These are phyloP conservation scores for Oryza glumipatula DNA, from an alignment of 176 grass and related monocot genomes.

Conservation along the genomic window DNA sequence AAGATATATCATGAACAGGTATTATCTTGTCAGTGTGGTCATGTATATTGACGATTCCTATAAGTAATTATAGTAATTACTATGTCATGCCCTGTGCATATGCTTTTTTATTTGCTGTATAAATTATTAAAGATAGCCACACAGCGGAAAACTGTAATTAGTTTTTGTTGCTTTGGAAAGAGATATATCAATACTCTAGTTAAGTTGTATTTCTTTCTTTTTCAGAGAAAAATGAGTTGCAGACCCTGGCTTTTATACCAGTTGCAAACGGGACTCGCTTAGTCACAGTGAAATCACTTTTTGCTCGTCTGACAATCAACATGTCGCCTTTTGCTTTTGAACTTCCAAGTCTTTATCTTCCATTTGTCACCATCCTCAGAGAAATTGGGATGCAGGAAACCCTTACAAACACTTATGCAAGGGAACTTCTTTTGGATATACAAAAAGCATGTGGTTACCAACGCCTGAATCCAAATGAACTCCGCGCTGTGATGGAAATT, in stretches of 20 bases:
- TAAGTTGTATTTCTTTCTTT: conserved; percentile 31
- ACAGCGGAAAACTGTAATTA: not conserved
- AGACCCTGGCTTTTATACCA: conserved; percentile 88
- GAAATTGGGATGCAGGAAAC: conserved; percentile 89
- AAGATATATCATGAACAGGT: conserved; percentile 11
- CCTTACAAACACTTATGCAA: conserved; percentile 81
- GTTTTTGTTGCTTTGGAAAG: conserved; percentile 34
- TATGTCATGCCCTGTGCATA: conserved; percentile 23
- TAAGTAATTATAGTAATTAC: conserved; percentile 12
- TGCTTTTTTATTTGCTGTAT: conserved; percentile 19
- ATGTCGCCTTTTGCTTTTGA: conserved; percentile 99
- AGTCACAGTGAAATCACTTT: conserved; percentile 83
- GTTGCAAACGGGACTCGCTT: conserved; percentile 97
- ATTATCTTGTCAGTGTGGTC: not conserved
- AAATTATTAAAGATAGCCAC: not conserved
- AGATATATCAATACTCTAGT: not conserved
- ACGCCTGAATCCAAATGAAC: conserved; percentile 93
- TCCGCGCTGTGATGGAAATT: conserved; percentile 87
- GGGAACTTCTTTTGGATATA: conserved; percentile 79
- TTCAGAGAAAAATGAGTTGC: conserved; percentile 80
- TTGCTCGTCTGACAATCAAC: conserved; percentile 82
- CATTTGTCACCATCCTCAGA: conserved; percentile 82
- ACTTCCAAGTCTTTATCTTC: conserved; percentile 78
- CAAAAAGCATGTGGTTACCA: conserved; percentile 97
- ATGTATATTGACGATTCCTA: not conserved